Evolutionary conservation across 345 rosid genomes (phyloP).

Genomic region (Populus ilicifolia): DNA sequence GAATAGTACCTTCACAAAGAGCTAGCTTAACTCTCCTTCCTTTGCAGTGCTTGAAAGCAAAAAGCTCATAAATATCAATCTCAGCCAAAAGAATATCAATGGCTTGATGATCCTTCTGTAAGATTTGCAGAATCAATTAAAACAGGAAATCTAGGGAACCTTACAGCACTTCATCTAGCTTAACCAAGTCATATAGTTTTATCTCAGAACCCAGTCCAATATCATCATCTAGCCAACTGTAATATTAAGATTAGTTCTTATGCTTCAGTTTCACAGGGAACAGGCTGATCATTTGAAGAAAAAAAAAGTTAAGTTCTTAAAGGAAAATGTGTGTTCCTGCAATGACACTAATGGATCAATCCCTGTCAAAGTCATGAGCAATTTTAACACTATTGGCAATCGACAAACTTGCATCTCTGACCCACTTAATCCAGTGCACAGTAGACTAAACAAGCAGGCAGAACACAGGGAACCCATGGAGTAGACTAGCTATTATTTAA

Average conservation of each 20-base stretch:
- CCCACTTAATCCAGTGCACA: background rate
- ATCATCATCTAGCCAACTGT: conserved; percentile 1
- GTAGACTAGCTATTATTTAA: background rate
- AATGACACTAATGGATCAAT: background rate
- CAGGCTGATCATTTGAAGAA: background rate
- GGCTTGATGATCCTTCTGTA: conserved; percentile 96
- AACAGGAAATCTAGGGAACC: conserved; percentile 5
- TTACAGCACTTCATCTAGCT: background rate
- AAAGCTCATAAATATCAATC: conserved; percentile 96
- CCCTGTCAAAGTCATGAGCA: background rate
- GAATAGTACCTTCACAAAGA: conserved; percentile 79
- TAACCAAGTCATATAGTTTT: background rate
- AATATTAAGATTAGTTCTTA: background rate
- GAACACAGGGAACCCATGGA: background rate
- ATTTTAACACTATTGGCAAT: background rate
- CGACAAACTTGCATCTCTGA: background rate
- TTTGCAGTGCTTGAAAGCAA: conserved; percentile 96
- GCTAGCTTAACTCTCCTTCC: conserved; percentile 94
- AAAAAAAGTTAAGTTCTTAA: background rate
- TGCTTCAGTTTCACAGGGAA: background rate
- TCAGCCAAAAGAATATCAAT: conserved; percentile 95
- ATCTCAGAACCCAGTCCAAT: background rate
- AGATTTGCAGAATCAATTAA: conserved; percentile 13
- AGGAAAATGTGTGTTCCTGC: background rate
- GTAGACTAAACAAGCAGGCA: background rate